Evolutionary conservation across 2,329 filamentous ascomycete species (phyloP).

Genomic region (Sarocladium strictum): DNA sequence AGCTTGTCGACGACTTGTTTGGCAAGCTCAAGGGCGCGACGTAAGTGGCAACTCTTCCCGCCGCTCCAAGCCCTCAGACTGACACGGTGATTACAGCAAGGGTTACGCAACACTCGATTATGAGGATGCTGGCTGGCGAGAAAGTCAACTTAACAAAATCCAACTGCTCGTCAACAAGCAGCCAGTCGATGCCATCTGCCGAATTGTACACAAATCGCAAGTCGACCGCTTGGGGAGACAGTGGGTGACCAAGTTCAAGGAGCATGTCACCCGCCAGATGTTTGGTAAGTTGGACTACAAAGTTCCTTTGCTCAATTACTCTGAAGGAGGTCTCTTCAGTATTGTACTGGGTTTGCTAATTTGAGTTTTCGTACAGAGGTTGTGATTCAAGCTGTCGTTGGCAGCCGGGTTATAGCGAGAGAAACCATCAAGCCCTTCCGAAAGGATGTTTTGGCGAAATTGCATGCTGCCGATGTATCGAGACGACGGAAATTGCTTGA

Average conservation of each 20-base stretch:
- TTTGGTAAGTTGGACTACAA: constrained; percentile 58
- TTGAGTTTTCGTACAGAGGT: constrained; percentile 51
- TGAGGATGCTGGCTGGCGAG: constrained; percentile 85
- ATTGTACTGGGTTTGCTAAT: too few relatives aligned
- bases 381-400: constrained; percentile 85
- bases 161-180: constrained; percentile 90
- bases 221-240: constrained; percentile 71
- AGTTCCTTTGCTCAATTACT: too few relatives aligned
- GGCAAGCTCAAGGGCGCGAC: constrained; percentile 91
- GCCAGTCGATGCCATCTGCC: constrained; percentile 90
- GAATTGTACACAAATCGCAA: constrained; percentile 79
- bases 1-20: constrained; percentile 94
- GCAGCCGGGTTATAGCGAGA: constrained; percentile 75
- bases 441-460: constrained; percentile 88
- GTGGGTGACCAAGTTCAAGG: constrained; percentile 95
- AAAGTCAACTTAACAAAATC: constrained; percentile 77
- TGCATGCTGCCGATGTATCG: constrained; percentile 85
- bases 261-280: constrained; percentile 94
- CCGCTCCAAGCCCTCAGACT: too few relatives aligned
- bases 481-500: constrained; percentile 82
- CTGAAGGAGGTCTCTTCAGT: too few relatives aligned
- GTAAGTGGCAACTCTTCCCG: constrained; percentile 21
- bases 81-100: too few relatives aligned
- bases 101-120: constrained; percentile 96
- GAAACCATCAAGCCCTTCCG: constrained; percentile 96